Evolutionary conservation across 495 filamentous ascomycete species (phyloP), one percentile per base, ranked within the genome.

Genomic region (Bathelium albidoporum): DNA sequence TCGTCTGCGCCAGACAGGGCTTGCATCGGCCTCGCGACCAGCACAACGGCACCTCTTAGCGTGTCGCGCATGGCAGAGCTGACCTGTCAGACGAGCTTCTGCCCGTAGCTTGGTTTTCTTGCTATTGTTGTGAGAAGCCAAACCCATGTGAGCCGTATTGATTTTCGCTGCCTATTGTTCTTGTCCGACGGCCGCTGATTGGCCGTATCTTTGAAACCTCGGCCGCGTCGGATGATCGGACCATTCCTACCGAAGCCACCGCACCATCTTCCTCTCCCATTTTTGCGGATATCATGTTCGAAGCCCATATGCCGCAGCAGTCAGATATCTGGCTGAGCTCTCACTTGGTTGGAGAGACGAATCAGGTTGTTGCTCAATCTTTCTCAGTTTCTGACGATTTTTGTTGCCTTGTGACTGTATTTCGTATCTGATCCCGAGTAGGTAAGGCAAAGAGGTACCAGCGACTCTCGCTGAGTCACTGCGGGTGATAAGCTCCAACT

Each of bases 81-180:
- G n/a, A n/a, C n/a, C n/a, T n/a, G n/a, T n/a, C n/a, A n/a, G n/a
- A n/a, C n/a, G n/a, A n/a, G n/a, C n/a, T n/a, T n/a, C n/a, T n/a
- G n/a, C 44, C n/a, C 12, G 44, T 20, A n/a, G 49, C 12, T 11
- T 55, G 22, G 12, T n/a, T 20, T 0, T 29, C 24, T 55, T 55
- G 24, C 7, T 55, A 55, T 55, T 55, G 49, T 55, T 55, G 49
- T 49, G 11, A n/a, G n/a, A n/a, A n/a, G n/a, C n/a, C n/a, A n/a
- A n/a, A n/a, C n/a, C n/a, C n/a, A 28, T 11, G 20, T 26, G 49
- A 55, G 20, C 7, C 2, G n/a, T 55, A 55, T 55, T 55, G 22
- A 55, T 55, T 9, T 20, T n/a, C n/a, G 22, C 5, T 55, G 24
- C 20, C 22, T 55, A 55, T 55, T 55, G 49, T 55, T 55, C 5